A percentile compares a stretch with the other conserved stretches of the same genome.
phyloP scores from a whole-genome alignment of 306 rosid genomes.

The Vigna unguiculata region DNA sequence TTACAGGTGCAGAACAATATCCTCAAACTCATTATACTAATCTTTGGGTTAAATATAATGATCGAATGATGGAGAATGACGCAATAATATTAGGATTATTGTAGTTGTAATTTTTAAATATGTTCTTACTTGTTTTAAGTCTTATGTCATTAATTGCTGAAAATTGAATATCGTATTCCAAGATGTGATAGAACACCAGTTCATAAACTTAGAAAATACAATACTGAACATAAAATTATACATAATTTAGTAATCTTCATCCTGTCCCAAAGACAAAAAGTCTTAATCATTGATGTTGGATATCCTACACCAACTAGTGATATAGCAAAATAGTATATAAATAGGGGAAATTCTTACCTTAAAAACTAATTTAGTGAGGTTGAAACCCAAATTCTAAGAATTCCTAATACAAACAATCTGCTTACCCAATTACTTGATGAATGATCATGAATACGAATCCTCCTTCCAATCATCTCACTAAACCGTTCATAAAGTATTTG shows the following conservation, averaged over 20 bases:
- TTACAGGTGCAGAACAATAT: constrained; percentile 66
- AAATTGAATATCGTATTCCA: not conserved
- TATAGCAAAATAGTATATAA: too few species aligned
- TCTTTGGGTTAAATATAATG: constrained; percentile 7
- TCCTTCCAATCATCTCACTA: too few species aligned
- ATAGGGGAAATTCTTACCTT: too few species aligned
- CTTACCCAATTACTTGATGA: too few species aligned
- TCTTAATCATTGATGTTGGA: not conserved
- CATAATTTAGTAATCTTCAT: not conserved
- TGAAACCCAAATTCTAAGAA: too few species aligned
- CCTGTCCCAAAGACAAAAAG: not conserved
- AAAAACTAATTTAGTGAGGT: too few species aligned
- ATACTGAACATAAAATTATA: not conserved
- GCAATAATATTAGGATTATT: not conserved
- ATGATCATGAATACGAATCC: too few species aligned
- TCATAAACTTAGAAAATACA: not conserved
- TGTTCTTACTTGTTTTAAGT: not conserved
- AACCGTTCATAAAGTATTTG: too few species aligned
- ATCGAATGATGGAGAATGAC: not conserved
- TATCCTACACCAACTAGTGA: too few species aligned
- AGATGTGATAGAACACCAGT: not conserved
- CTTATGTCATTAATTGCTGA: not conserved
- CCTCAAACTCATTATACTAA: constrained; percentile 11
- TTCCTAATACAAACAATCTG: too few species aligned
- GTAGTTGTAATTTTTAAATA: not conserved